These are phyloP conservation scores for Inonotus obliquus DNA, from an alignment of 1,284 basidiomycete genomes.

Conservation along the genomic window DNA sequence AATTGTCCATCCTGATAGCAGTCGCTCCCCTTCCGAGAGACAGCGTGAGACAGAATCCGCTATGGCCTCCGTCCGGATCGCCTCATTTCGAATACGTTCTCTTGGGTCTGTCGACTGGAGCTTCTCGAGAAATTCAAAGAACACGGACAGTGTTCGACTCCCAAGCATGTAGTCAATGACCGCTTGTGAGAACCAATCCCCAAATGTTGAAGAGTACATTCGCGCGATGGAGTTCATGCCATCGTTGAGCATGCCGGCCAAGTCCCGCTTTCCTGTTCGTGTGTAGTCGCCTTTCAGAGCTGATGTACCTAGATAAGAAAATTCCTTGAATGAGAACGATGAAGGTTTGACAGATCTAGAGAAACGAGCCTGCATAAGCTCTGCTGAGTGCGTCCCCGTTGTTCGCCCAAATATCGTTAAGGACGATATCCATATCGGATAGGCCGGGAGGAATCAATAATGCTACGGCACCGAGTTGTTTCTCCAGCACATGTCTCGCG, in stretches of 20 bases:
- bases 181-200: constrained; percentile 95
- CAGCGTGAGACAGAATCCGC: constrained; percentile 82
- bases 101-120: constrained; percentile 86
- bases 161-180: constrained; percentile 92
- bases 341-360: neutral
- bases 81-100: constrained; percentile 82
- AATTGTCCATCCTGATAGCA: constrained; percentile 88
- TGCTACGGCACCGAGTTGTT: constrained; percentile 80
- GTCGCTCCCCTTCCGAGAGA: constrained; percentile 73
- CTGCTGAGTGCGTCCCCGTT: constrained; percentile 88
- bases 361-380: constrained; percentile 59
- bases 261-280: constrained; percentile 90
- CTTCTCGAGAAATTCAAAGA: constrained; percentile 86
- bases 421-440: constrained; percentile 70
- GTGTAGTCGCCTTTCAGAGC: constrained; percentile 13
- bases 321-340: neutral
- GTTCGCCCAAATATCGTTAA: constrained; percentile 96
- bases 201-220: constrained; percentile 83
- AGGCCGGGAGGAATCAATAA: constrained; percentile 47
- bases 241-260: constrained; percentile 88
- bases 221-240: constrained; percentile 88
- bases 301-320: neutral
- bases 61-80: constrained; percentile 86
- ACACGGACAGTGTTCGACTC: constrained; percentile 78
- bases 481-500: constrained; percentile 75